These are phyloP conservation scores for Codiaeum variegatum DNA, from an alignment of 441 rosid genomes.

Conservation along the genomic window DNA sequence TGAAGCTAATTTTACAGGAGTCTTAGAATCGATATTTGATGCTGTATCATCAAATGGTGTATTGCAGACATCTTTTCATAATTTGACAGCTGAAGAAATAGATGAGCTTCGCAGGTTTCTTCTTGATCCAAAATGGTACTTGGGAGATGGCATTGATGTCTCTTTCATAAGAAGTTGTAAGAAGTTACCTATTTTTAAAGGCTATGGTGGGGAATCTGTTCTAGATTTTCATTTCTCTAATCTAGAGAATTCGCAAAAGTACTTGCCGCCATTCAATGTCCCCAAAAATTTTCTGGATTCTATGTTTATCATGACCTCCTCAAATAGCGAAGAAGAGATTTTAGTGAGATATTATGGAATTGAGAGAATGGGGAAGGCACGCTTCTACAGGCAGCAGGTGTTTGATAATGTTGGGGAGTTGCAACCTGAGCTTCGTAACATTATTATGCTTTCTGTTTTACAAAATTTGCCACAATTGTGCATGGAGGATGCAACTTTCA, in stretches of 20 bases:
- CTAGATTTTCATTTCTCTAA: conserved; percentile 61
- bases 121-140: conserved; percentile 85
- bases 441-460: conserved; percentile 78
- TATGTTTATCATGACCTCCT: conserved; percentile 59
- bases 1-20: conserved; percentile 66
- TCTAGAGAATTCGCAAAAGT: conserved; percentile 72
- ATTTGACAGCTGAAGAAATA: conserved; percentile 60
- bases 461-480: conserved; percentile 83
- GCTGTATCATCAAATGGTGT: conserved; percentile 45
- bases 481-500: conserved; percentile 64
- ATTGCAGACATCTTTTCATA: conserved; percentile 35
- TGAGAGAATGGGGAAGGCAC: conserved; percentile 80
- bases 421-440: conserved; percentile 76
- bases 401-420: conserved; percentile 55
- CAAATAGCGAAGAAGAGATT: conserved; percentile 65
- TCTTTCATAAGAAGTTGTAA: conserved; percentile 59
- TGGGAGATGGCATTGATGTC: conserved; percentile 49
- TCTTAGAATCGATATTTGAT: conserved; percentile 72
- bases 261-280: conserved; percentile 72
- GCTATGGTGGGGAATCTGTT: conserved; percentile 47
- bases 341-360: conserved; percentile 67
- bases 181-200: conserved; percentile 73
- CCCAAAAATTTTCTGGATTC: conserved; percentile 63
- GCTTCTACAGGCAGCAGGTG: conserved; percentile 72
- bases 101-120: conserved; percentile 77